Conservation (phyloP, 768 basidiomycete genomes). For the Boletus vinaceobasis region DNA sequence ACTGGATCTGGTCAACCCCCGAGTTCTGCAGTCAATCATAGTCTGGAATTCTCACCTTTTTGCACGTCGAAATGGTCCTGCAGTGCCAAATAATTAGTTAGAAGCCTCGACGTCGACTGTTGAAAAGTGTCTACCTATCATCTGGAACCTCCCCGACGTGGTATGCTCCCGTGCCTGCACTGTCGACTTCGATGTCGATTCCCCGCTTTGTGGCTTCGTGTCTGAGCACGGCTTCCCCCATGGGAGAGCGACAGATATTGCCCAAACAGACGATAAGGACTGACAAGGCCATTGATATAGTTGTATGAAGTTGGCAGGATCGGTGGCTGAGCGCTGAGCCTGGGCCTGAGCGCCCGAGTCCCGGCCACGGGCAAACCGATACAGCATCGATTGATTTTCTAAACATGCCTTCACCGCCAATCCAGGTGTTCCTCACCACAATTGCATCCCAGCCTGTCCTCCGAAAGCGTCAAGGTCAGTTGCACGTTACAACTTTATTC, state of each 20-base stretch:
- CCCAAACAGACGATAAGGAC: slow-evolving; percentile 79
- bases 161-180: slow-evolving; percentile 82
- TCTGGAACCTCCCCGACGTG: slow-evolving; percentile 85
- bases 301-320: neutral
- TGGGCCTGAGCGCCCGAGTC: neutral
- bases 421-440: slow-evolving; percentile 80
- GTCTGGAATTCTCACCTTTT: slow-evolving; percentile 45
- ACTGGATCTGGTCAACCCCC: slow-evolving; percentile 39
- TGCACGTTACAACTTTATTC: neutral
- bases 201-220: slow-evolving; percentile 65
- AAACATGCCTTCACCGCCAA: slow-evolving; percentile 75
- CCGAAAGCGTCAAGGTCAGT: slow-evolving; percentile 72
- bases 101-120: neutral
- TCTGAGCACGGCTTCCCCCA: slow-evolving; percentile 85
- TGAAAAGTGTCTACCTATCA: slow-evolving; percentile 49
- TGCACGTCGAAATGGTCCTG: slow-evolving; percentile 69
- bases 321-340: neutral
- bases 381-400: slow-evolving; percentile 6
- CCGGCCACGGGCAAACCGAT: neutral
- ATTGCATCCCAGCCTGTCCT: slow-evolving; percentile 78
- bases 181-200: slow-evolving; percentile 69
- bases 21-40: neutral
- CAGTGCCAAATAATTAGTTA: neutral
- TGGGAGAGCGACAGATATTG: slow-evolving; percentile 87
- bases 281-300: slow-evolving; percentile 36